Evolutionary conservation across 2,329 filamentous ascomycete genomes (phyloP).

Genomic region (Fusarium cyanostomum): DNA sequence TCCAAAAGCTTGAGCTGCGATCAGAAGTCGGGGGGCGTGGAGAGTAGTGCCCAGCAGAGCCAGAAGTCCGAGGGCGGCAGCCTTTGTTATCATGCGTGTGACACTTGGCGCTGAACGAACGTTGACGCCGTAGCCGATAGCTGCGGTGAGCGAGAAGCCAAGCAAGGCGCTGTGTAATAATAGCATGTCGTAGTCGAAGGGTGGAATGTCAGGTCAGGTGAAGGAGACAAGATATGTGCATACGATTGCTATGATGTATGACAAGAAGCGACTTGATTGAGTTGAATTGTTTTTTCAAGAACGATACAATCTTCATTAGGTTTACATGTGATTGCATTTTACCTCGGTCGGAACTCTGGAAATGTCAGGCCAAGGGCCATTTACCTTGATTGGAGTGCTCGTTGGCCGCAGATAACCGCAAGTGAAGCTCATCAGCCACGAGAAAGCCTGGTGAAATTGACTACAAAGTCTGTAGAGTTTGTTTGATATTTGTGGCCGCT

Average conservation of each 20-base stretch:
- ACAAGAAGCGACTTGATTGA: too few species aligned
- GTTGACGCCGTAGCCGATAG: constrained; percentile 33
- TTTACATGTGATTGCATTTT: too few species aligned
- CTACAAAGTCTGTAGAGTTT: too few species aligned
- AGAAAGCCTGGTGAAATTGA: too few species aligned
- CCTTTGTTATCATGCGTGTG: constrained; percentile 46
- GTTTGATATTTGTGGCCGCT: too few species aligned
- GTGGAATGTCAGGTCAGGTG: not conserved
- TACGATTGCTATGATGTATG: too few species aligned
- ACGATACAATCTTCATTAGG: too few species aligned
- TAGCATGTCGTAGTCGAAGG: not conserved
- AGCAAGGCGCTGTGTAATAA: constrained; percentile 25
- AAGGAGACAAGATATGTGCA: not conserved
- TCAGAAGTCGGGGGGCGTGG: constrained; percentile 34
- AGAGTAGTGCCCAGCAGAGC: constrained; percentile 29
- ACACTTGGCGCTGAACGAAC: constrained; percentile 36
- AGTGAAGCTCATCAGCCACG: too few species aligned
- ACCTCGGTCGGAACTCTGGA: too few species aligned
- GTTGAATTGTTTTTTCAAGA: too few species aligned
- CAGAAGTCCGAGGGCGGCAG: constrained; percentile 45
- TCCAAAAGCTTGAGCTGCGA: constrained; percentile 44
- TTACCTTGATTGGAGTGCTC: too few species aligned
- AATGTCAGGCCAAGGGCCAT: too few species aligned
- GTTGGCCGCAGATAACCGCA: not conserved
- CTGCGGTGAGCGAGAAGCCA: constrained; percentile 29